Base-by-base conservation (phyloP, 768 basidiomycete genomes). In the Dioszegia hungarica region DNA sequence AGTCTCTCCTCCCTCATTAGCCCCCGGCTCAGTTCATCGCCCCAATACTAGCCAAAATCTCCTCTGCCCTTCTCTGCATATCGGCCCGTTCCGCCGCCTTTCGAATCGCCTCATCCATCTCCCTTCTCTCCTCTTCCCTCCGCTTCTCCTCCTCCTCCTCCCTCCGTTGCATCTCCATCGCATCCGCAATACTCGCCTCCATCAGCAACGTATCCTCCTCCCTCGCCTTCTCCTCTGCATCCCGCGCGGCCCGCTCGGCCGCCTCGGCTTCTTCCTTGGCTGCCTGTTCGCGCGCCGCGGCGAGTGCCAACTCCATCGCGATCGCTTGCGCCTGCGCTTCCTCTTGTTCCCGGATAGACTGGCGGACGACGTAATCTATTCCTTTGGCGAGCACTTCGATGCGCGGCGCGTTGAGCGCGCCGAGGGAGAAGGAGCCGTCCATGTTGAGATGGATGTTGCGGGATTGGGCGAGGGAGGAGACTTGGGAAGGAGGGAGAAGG, bases 391-490 rank as follows among this genome's bases (percentile, higher is more conserved):
- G 57, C 3, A 45, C 34, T 15, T 75, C 72, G 52, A 75, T 70
- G 46, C 70, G 72, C 10, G 59, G 20, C 1, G 72, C 70, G 46
- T 73, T 75, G 3, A 75, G 56, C 28, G 64, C 72, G 12, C 74
- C 74, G 9, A 75, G 67, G 27, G 72, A 73, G 59, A 75, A 67
- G 41, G 66, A 71, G 15, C 74, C 74, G 31, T 67, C 66, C 5
- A 72, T 67, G 1, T 72, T 58, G n/a, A 75, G 61, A 45, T 71
- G 68, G 40, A 75, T 67, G 31, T 74, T 67, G 11, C 68, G 68
- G 54, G 64, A 63, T 14, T 57, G 29, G 0, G 65, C 58, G 11
- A 75, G 60, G 3, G 66, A 48, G 20, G 66, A 62, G 5, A 66
- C 58, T 39, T 71, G 68, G 12, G 49, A 28, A 9, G 70, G 62